These are phyloP conservation scores for Claviceps pazoutovae DNA, from an alignment of 2,329 filamentous ascomycete species.

Conservation along the genomic window DNA sequence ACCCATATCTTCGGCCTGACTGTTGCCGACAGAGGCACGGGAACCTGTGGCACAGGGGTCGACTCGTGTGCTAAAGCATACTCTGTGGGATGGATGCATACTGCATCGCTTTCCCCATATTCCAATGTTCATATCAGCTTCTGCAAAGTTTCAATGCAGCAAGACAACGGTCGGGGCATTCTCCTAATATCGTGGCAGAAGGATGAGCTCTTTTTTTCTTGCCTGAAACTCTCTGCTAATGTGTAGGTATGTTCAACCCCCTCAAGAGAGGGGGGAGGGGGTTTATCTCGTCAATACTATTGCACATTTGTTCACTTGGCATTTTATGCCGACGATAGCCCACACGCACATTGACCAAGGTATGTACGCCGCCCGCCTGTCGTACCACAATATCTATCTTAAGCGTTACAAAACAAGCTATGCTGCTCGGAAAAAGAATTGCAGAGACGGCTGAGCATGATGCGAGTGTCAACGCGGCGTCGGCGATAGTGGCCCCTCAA, in stretches of 20 bases:
- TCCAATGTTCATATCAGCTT: background rate
- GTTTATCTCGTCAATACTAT: background rate
- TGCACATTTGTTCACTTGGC: background rate
- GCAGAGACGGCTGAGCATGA: background rate
- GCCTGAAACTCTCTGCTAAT: background rate
- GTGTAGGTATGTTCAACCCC: background rate
- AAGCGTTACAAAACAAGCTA: background rate
- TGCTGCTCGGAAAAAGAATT: background rate
- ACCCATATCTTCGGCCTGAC: background rate
- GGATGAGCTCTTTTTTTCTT: background rate
- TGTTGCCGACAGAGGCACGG: background rate
- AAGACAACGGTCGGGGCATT: background rate
- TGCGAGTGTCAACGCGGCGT: background rate
- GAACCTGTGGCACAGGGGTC: background rate
- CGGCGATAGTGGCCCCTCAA: background rate
- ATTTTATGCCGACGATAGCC: background rate
- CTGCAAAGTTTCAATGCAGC: background rate
- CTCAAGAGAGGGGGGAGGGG: background rate
- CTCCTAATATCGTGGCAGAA: background rate
- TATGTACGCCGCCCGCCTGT: background rate
- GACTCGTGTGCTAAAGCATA: background rate
- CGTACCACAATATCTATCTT: background rate
- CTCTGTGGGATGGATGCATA: background rate
- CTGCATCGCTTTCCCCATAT: background rate
- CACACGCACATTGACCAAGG: background rate